phyloP scores from a whole-genome alignment of 495 filamentous ascomycete species.

The Daldinia bambusicola region DNA sequence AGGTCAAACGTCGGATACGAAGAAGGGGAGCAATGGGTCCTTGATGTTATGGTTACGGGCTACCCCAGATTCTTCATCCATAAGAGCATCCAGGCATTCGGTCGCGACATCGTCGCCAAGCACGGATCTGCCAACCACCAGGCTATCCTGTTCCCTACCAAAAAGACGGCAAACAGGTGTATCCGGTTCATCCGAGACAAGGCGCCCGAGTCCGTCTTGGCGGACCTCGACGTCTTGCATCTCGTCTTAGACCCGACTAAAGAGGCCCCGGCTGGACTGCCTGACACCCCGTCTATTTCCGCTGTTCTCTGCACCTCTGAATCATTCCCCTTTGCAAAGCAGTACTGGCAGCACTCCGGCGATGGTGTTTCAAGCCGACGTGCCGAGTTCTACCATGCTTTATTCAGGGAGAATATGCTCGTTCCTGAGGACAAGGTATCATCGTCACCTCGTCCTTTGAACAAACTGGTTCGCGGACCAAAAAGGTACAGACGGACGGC shows the following conservation, averaged over 20 bases:
- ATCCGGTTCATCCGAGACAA: constrained; percentile 73
- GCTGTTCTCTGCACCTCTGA: constrained; percentile 77
- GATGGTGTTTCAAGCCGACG: constrained; percentile 92
- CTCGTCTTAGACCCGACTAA: constrained; percentile 67
- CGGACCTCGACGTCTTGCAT: constrained; percentile 71
- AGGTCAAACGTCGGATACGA: constrained; percentile 89
- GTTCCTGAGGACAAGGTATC: constrained; percentile 58
- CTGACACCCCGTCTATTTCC: constrained; percentile 63
- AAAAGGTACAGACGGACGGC: constrained; percentile 74
- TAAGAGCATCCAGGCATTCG: constrained; percentile 79
- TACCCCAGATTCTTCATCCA: constrained; percentile 99
- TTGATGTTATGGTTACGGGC: constrained; percentile 85
- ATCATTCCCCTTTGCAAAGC: constrained; percentile 75
- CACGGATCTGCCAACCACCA: constrained; percentile 70
- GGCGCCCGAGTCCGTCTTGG: constrained; percentile 57
- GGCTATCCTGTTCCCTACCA: constrained; percentile 84
- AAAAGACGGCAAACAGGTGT: constrained; percentile 72
- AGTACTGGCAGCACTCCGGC: constrained; percentile 97
- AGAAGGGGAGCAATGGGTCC: constrained; percentile 87
- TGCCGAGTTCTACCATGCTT: constrained; percentile 83
- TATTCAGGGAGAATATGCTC: constrained; percentile 77
- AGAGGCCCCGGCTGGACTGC: constrained; percentile 59
- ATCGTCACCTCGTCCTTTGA: constrained; percentile 35
- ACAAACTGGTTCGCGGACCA: constrained; percentile 70
- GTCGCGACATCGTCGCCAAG: constrained; percentile 69